Conservation (phyloP, 2,329 filamentous ascomycete species). For the Malbranchea cinnamomea region DNA sequence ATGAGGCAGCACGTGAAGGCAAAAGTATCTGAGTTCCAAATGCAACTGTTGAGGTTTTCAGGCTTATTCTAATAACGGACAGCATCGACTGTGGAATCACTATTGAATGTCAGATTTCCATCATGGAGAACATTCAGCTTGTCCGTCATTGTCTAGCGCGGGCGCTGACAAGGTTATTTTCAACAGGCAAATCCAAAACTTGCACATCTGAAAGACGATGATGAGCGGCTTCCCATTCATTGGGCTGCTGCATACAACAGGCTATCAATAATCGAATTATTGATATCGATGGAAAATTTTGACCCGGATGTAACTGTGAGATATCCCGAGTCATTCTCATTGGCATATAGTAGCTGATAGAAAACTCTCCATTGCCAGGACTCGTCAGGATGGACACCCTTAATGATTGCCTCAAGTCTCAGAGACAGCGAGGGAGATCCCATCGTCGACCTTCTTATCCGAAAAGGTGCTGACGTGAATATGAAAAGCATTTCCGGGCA, state of each 20-base stretch:
- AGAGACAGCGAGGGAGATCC: slow-evolving; percentile 31
- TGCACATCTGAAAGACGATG: slow-evolving; percentile 58
- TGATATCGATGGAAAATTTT: slow-evolving; percentile 57
- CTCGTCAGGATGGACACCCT: slow-evolving; percentile 34
- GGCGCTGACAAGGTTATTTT: not conserved
- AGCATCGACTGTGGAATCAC: slow-evolving; percentile 60
- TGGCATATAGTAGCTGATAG: too few relatives aligned
- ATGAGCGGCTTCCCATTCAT: slow-evolving; percentile 81
- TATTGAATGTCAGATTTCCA: slow-evolving; percentile 46
- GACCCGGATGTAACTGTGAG: slow-evolving; percentile 68
- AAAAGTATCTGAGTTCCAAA: slow-evolving; percentile 43
- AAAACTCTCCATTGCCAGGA: slow-evolving; percentile 22
- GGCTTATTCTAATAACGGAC: slow-evolving; percentile 13
- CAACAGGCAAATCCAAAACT: slow-evolving; percentile 63
- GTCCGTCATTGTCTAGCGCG: not conserved
- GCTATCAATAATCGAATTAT: slow-evolving; percentile 54
- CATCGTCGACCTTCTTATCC: slow-evolving; percentile 30
- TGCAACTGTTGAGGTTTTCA: not conserved
- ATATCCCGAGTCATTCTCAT: not conserved
- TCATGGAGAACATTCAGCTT: slow-evolving; percentile 6
- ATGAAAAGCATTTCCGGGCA: slow-evolving; percentile 29
- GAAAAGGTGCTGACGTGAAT: slow-evolving; percentile 33
- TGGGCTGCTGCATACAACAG: slow-evolving; percentile 85
- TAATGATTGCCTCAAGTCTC: slow-evolving; percentile 36
- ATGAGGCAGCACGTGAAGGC: slow-evolving; percentile 74